Evolutionary conservation across 1,284 basidiomycete species (phyloP).

Genomic region (Heliocybe sulcata): DNA sequence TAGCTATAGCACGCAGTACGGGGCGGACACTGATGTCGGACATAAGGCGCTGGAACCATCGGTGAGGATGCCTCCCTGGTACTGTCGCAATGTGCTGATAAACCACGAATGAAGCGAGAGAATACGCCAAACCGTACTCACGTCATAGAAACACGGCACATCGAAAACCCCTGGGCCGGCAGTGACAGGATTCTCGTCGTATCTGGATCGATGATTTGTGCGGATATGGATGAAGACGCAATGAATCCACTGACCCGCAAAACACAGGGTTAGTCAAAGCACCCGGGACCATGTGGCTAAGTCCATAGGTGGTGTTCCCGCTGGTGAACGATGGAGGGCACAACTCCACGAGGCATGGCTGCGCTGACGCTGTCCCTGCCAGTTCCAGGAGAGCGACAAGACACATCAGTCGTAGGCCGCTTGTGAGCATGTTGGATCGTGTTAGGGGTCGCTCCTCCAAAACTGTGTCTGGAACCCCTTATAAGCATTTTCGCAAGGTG

Average conservation of each 20-base stretch:
- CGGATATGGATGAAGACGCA: too few relatives aligned
- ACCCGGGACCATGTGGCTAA: neutral
- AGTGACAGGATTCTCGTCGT: neutral
- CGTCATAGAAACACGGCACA: neutral
- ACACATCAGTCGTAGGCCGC: neutral
- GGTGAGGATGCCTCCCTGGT: neutral
- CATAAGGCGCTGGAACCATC: neutral
- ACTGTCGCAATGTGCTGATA: neutral
- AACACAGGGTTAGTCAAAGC: neutral
- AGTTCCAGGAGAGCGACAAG: neutral
- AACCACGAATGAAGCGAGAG: neutral
- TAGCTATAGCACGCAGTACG: too few relatives aligned
- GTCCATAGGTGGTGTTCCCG: neutral
- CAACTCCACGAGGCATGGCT: neutral
- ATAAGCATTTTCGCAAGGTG: too few relatives aligned
- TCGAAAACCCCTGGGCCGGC: neutral
- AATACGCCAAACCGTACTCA: neutral
- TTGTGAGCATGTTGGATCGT: neutral
- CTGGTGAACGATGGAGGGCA: neutral
- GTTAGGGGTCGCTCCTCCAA: too few relatives aligned
- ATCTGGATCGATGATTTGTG: neutral
- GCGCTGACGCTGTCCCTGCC: neutral
- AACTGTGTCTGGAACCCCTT: too few relatives aligned
- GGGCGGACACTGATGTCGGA: neutral
- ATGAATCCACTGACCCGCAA: neutral